phyloP scores from a whole-genome alignment of 345 rosid species.

The Pugionium cornutum region DNA sequence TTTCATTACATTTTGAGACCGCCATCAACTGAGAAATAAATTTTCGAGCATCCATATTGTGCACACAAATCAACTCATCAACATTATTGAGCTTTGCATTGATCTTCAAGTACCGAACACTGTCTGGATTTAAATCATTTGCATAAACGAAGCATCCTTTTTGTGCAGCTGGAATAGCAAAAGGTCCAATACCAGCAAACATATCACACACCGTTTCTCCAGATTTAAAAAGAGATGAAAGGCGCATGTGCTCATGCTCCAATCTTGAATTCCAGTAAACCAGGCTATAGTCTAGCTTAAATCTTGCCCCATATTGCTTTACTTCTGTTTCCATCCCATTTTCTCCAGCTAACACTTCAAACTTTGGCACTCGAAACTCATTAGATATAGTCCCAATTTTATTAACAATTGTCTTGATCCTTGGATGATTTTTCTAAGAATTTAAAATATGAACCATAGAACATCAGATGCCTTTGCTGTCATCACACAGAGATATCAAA shows the following conservation, averaged over 20 bases:
- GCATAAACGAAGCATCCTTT: conserved; percentile 90
- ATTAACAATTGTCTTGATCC: conserved; percentile 79
- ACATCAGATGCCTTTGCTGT: conserved; percentile 16
- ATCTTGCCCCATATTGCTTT: conserved; percentile 87
- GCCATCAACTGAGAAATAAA: conserved; percentile 62
- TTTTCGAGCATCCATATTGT: conserved; percentile 90
- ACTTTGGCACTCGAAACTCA: conserved; percentile 91
- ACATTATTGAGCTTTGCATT: conserved; percentile 88
- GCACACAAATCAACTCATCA: conserved; percentile 55
- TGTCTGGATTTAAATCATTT: conserved; percentile 86
- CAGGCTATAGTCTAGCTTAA: conserved; percentile 82
- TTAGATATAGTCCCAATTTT: conserved; percentile 81
- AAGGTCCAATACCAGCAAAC: conserved; percentile 98
- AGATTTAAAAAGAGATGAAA: conserved; percentile 68
- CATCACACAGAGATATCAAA: conserved; percentile 3
- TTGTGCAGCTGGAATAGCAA: conserved; percentile 91
- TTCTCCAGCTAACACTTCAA: conserved; percentile 91
- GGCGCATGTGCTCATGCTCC: conserved; percentile 88
- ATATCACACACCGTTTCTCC: conserved; percentile 91
- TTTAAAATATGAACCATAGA: conserved; percentile 8
- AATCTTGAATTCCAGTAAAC: conserved; percentile 96
- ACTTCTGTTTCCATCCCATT: conserved; percentile 82
- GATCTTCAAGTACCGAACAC: conserved; percentile 72
- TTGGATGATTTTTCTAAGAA: conserved; percentile 82
- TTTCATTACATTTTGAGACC: conserved; percentile 46